Evolutionary conservation across 2,329 filamentous ascomycete species (phyloP), one percentile per base, ranked within the genome.

Genomic region (Epichloe amarillans): DNA sequence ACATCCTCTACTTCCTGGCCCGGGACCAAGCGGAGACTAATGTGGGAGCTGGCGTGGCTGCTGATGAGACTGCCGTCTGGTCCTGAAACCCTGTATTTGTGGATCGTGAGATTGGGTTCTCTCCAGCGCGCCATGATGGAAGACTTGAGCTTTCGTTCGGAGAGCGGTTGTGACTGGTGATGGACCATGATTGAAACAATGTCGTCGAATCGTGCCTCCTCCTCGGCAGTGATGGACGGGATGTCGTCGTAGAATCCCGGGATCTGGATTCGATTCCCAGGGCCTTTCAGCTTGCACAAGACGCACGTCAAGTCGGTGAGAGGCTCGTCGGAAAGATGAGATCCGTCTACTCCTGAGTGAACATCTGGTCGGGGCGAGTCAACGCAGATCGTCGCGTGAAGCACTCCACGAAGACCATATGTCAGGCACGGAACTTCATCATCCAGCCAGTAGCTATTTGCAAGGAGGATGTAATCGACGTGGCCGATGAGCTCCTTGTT

Each of bases 371-470:
- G 82, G 48, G 82, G 80, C 52, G 89, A 94, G 56, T 94, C 84
- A 26, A 98, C 82, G 54, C 89, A 85, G 5, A 97, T 77, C 0
- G 88, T 95, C 5, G 90, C 91, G 64, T 97, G 91, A 21, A 98
- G 83, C 26, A 98, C 91, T 23, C 93, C 93, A 46, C 93, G 82
- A 6, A 97, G 76, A 1, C 93, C 93, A 55, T 98, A 98, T 0
- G 93, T 98, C 52, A 98, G 71, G 64, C 93, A 98, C 0, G 93
- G 93, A 2, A 94, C 89, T 57, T 94, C 85, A 62, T 98, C 91
- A 62, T 97, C 89, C 1, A 98, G 76, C 93, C 93, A 98, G 72
- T 98, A 98, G 67, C 90, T 96, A 72, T 98, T 98, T 21, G 93
- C 91, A 38, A 98, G 73, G 35, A 98, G 72, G 50, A 98, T 93